These are phyloP conservation scores for Backusella australiensis DNA, from an alignment of 192 early-diverging fungal species.

Conservation along the genomic window DNA sequence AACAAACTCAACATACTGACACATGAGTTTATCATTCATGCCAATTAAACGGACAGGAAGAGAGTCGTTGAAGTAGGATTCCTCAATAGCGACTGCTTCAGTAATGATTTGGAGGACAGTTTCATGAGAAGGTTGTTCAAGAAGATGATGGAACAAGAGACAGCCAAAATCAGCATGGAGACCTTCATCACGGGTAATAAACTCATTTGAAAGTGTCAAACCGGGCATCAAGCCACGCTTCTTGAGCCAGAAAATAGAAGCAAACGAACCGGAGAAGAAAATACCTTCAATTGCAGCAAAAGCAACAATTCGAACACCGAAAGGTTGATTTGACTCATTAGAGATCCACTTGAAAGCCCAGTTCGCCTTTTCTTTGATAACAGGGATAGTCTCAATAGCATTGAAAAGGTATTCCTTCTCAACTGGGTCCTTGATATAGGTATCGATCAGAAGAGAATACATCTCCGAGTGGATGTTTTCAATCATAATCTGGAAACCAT, in stretches of 20 bases:
- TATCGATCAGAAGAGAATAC: slow-evolving; percentile 91
- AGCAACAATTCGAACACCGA: slow-evolving; percentile 86
- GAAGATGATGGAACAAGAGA: slow-evolving; percentile 80
- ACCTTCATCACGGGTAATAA: slow-evolving; percentile 95
- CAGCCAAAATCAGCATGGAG: slow-evolving; percentile 97
- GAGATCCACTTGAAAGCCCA: slow-evolving; percentile 94
- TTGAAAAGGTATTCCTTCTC: slow-evolving; percentile 84
- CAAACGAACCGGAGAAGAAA: slow-evolving; percentile 96
- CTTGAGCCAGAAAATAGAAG: slow-evolving; percentile 98
- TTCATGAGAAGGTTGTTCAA: slow-evolving; percentile 65
- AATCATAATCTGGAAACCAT: slow-evolving; percentile 98
- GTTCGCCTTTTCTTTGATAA: slow-evolving; percentile 91
- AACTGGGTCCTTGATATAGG: slow-evolving; percentile 84
- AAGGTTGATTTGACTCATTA: slow-evolving; percentile 61
- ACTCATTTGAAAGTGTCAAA: slow-evolving; percentile 94
- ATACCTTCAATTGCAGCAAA: slow-evolving; percentile 98
- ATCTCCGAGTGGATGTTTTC: slow-evolving; percentile 95
- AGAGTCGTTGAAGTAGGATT: slow-evolving; percentile 91
- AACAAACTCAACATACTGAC: slow-evolving; percentile 96
- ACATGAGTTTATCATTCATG: slow-evolving; percentile 93
- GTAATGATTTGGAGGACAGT: slow-evolving; percentile 66
- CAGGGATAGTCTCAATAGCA: slow-evolving; percentile 91
- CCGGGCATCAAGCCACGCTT: slow-evolving; percentile 97
- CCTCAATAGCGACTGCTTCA: slow-evolving; percentile 90
- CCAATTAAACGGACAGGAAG: slow-evolving; percentile 89